These are phyloP conservation scores for Mrakia gelida DNA, from an alignment of 768 basidiomycete genomes.

Conservation along the genomic window DNA sequence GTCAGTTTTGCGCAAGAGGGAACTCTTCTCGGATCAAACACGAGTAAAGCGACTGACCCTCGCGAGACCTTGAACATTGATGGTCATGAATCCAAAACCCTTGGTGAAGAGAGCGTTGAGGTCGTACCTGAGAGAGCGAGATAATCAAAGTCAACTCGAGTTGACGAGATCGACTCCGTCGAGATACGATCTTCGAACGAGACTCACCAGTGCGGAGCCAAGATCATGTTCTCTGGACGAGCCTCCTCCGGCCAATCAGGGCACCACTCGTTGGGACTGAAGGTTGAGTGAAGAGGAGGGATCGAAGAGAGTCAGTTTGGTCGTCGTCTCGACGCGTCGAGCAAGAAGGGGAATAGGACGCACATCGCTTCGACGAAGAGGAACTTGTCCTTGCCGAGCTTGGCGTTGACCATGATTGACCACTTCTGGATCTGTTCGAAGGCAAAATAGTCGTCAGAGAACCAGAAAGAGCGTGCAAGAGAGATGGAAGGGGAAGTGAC, in stretches of 20 bases:
- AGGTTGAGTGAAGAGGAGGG: no score
- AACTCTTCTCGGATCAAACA: not conserved
- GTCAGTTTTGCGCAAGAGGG: no score
- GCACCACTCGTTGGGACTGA: conserved; percentile 83
- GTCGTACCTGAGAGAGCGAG: conserved; percentile 65
- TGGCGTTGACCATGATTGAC: not conserved
- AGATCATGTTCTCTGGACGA: conserved; percentile 61
- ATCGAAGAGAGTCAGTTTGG: no score
- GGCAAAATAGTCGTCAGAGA: not conserved
- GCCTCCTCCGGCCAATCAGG: conserved; percentile 65
- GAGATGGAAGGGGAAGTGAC: not conserved
- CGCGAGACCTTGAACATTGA: conserved; percentile 89
- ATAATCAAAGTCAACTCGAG: not conserved
- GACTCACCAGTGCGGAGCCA: conserved; percentile 66
- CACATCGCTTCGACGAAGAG: conserved; percentile 72
- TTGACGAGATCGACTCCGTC: not conserved
- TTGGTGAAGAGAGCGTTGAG: conserved; percentile 81
- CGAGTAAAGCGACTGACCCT: conserved; percentile 52
- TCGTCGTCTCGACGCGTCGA: no score
- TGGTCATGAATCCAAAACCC: conserved; percentile 57
- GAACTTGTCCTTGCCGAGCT: conserved; percentile 48
- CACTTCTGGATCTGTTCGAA: conserved; percentile 8
- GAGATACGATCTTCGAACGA: conserved; percentile 38
- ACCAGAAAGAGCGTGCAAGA: not conserved
- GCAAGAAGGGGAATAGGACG: no score